A percentile compares a stretch with the other conserved stretches of the same genome.
Conservation (phyloP, 306 rosid genomes). For the Psophocarpus tetragonolobus region DNA sequence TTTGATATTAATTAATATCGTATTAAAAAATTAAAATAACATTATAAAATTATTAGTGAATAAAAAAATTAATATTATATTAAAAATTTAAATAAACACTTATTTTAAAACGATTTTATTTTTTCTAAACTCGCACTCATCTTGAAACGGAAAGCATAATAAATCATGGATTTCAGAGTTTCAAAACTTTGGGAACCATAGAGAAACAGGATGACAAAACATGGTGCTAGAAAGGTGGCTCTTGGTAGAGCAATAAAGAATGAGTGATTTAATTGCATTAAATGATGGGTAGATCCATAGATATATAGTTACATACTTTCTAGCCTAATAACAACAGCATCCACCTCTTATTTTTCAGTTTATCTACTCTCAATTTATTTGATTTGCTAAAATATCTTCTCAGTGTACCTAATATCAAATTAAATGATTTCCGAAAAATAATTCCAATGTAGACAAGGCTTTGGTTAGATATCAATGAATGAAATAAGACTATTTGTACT, state of each 20-base stretch:
- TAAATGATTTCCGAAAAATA: not conserved
- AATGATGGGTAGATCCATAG: not conserved
- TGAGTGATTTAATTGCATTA: not conserved
- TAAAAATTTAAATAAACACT: no score
- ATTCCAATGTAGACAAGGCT: not conserved
- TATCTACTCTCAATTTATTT: not conserved
- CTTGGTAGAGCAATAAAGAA: not conserved
- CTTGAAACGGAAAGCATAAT: no score
- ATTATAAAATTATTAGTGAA: no score
- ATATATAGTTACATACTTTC: not conserved
- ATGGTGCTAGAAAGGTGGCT: not conserved
- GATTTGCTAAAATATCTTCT: not conserved
- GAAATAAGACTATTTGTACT: not conserved
- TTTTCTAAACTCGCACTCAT: no score
- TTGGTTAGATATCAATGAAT: not conserved
- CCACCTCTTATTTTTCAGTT: not conserved
- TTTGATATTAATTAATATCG: no score
- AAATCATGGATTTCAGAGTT: no score
- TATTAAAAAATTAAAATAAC: no score
- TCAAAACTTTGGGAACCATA: not conserved
- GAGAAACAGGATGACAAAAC: not conserved
- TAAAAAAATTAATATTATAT: no score
- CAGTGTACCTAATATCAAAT: no score
- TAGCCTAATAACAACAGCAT: not conserved
- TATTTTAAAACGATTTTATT: no score